Evolutionary conservation across 495 filamentous ascomycete genomes (phyloP).

Genomic region (Tuber aestivum): DNA sequence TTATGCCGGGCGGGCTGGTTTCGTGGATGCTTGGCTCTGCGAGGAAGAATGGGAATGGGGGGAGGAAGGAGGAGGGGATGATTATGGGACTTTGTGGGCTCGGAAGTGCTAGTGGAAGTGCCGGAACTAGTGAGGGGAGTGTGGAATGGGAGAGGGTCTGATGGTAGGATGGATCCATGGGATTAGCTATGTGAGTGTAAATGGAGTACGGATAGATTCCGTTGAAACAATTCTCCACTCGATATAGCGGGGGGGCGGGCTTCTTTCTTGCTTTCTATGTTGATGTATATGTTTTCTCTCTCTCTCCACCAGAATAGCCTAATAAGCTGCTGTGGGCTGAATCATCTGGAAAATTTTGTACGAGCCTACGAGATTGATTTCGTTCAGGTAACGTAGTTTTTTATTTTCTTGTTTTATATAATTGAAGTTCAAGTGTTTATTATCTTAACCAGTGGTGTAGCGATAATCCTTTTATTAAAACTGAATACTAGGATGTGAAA

Average conservation of each 20-base stretch:
- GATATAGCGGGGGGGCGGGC: not conserved
- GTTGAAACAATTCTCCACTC: not conserved
- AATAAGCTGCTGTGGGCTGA: not conserved
- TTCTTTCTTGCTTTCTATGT: not conserved
- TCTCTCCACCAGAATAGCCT: not conserved
- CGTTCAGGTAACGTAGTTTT: not conserved
- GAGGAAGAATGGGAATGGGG: constrained; percentile 48
- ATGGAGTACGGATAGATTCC: not conserved
- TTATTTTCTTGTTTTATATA: not conserved
- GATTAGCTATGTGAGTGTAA: not conserved
- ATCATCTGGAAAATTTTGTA: not conserved
- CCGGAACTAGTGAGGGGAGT: constrained; percentile 35
- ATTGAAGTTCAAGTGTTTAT: not conserved
- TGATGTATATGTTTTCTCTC: not conserved
- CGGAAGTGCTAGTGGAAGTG: constrained; percentile 45
- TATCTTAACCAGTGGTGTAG: not conserved
- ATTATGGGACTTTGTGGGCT: constrained; percentile 48
- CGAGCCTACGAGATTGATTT: not conserved
- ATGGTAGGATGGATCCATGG: not conserved
- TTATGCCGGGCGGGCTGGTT: constrained; percentile 71
- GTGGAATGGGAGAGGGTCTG: constrained; percentile 33
- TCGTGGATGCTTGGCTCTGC: constrained; percentile 82
- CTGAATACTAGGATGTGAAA: not conserved
- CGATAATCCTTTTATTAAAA: not conserved
- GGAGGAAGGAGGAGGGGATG: constrained; percentile 46